phyloP scores from a whole-genome alignment of 192 early-diverging fungal species.

The Pilaira anomala region DNA sequence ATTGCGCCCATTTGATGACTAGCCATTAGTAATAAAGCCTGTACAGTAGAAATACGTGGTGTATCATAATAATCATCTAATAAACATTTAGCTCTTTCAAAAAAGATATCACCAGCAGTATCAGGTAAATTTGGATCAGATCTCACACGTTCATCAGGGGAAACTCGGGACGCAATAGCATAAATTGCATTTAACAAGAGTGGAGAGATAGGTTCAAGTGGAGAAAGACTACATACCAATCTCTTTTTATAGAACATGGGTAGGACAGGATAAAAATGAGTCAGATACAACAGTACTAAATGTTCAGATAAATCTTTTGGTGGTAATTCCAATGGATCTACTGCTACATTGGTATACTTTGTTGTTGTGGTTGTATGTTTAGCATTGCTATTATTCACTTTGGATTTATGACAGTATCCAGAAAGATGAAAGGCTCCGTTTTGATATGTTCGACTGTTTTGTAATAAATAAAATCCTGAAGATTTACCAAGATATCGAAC shows the following conservation, averaged over 20 bases:
- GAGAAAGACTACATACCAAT: conserved; percentile 48
- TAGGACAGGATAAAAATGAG: conserved; percentile 60
- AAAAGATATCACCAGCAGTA: conserved; percentile 53
- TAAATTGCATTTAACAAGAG: conserved; percentile 53
- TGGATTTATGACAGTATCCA: conserved; percentile 30
- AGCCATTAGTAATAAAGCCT: conserved; percentile 64
- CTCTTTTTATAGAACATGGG: conserved; percentile 63
- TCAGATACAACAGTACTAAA: conserved; percentile 62
- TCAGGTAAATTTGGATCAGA: conserved; percentile 41
- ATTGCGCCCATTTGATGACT: conserved; percentile 66
- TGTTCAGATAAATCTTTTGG: conserved; percentile 55
- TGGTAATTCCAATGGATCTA: conserved; percentile 54
- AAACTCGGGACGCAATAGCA: conserved; percentile 48
- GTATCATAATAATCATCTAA: conserved; percentile 65
- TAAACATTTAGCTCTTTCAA: conserved; percentile 64
- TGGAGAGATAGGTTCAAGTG: conserved; percentile 20
- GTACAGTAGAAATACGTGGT: conserved; percentile 56
- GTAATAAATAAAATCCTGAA: conserved; percentile 72
- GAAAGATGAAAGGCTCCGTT: conserved; percentile 42
- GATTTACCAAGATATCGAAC: conserved; percentile 73
- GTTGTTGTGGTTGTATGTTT: conserved; percentile 19
- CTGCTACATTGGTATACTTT: conserved; percentile 10
- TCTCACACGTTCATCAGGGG: conserved; percentile 39
- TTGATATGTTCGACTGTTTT: conserved; percentile 50
- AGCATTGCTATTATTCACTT: too few species aligned